Conservation (phyloP, 495 filamentous ascomycete genomes). For the Articulospora tetracladia region DNA sequence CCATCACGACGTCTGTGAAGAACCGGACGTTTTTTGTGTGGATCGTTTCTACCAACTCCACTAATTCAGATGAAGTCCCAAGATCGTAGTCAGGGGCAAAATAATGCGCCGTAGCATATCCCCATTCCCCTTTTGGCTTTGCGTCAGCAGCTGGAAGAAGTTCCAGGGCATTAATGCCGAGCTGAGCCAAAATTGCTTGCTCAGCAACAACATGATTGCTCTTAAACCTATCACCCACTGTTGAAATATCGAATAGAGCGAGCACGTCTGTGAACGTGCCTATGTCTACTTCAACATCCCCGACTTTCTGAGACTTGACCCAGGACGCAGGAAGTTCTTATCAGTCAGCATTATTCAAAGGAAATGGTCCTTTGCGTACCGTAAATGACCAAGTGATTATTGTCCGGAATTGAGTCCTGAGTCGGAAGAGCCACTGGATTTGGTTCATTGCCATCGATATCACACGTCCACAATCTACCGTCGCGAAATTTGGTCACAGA, state of each 20-base stretch:
- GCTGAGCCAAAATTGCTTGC: slow-evolving; percentile 24
- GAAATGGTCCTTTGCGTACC: background rate
- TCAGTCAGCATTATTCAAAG: background rate
- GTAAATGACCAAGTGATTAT: slow-evolving; percentile 31
- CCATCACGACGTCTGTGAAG: slow-evolving; percentile 32
- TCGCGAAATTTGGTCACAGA: slow-evolving; percentile 27
- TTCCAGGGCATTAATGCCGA: slow-evolving; percentile 31
- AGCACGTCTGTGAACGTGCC: slow-evolving; percentile 32
- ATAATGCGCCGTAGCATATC: slow-evolving; percentile 30
- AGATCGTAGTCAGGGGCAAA: slow-evolving; percentile 29
- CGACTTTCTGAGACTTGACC: slow-evolving; percentile 19
- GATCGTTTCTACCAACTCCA: slow-evolving; percentile 22
- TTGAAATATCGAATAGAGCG: slow-evolving; percentile 25
- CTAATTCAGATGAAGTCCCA: slow-evolving; percentile 24
- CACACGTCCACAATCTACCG: slow-evolving; percentile 28
- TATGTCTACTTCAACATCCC: slow-evolving; percentile 22
- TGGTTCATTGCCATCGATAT: slow-evolving; percentile 26
- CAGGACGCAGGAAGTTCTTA: slow-evolving; percentile 28
- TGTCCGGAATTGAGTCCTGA: slow-evolving; percentile 25
- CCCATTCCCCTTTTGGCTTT: slow-evolving; percentile 26
- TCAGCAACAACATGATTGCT: slow-evolving; percentile 13
- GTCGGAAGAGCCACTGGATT: slow-evolving; percentile 2
- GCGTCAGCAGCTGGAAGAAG: slow-evolving; percentile 30
- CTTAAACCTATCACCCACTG: slow-evolving; percentile 21
- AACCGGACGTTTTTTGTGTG: slow-evolving; percentile 23